Evolutionary conservation across 1,284 basidiomycete genomes (phyloP), one percentile per base, ranked within the genome.

Genomic region (Moesziomyces sp.): DNA sequence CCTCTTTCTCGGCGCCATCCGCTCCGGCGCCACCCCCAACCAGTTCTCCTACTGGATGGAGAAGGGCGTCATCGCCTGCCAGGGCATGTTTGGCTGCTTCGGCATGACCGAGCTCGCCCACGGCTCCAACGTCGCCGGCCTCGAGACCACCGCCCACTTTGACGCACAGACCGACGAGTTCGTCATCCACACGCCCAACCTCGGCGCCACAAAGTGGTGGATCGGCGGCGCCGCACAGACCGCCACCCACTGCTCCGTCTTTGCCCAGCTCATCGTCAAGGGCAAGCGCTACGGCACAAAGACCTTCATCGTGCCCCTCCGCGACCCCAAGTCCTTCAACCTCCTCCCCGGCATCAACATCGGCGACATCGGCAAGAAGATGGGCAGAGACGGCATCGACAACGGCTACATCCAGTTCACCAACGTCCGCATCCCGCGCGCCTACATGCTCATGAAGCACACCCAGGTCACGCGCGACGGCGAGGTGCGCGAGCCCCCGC

Each of bases 361-460:
- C 64, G 88, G 88, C 13, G 88, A 89, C 81, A 87, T 88, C 60
- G 88, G 88, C 35, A 88, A 87, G 79, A 88, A 89, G 85, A 88
- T 88, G 87, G 88, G 88, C 35, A 82, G 88, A 38, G 87, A 88
- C 73, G 87, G 87, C 48, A 88, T 88, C 74, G 82, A 83, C 74
- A 83, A 83, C 46, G 81, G 81, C 40, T 81, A 82, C 72, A 78
- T 81, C 58, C 84, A 87, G 63, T 88, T 89, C 83, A 88, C 88
- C 63, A 85, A 88, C 63, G 87, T 88, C 55, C 86, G 87, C 58
- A 86, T 89, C 19, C 88, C 88, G 9, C 86, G 88, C 55, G 86
- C 87, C 19, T 86, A 85, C 79, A 88, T 89, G 87, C 86, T 89
- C 74, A 88, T 88, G 87, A 88, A 88, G 84, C 87, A 89, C 82